Base-by-base conservation (phyloP, 1,284 basidiomycete genomes). In the Ustilago lituana region DNA sequence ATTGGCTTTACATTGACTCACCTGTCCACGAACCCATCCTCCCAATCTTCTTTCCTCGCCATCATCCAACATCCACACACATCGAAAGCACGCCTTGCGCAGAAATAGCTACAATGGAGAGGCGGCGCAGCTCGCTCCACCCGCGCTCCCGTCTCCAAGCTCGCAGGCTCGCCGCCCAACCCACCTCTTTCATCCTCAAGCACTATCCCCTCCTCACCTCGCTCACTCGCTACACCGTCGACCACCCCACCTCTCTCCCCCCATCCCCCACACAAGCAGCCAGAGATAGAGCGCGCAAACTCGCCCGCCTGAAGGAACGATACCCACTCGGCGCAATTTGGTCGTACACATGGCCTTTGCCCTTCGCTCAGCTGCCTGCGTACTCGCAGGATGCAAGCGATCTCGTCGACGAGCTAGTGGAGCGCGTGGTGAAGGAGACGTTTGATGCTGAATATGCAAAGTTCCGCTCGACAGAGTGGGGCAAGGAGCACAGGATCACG, bases 181-280 rank as follows among this genome's bases (percentile, higher is more conserved):
- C 39, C 41, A 27, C 48, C 40, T 64, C 61, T 32, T 39, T 58
- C 31, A 40, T 65, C 31, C 20, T 54, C 51, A 57, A 49, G 24
- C 62, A 65, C 22, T 51, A 58, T n/a, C 23, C 31, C 7, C 62
- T 54, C 9, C 51, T 65, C 62, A 50, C 44, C 37, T 65, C 62
- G 19, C 43, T 65, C 24, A 17, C 55, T 19, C 62, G 51, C 36
- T 65, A 65, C 33, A 22, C 55, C 20, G 26, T 51, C 20, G 29
- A 24, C n/a, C 24, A 45, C 19, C 23, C 31, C 20, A 10, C 33
- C 24, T 8, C 38, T 26, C 5, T 33, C 1, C 8, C 11, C 36
- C 0, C 52, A 4, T 29, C 40, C 2, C 8, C 31, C 9, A 9
- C 24, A 4, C 27, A n/a, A 27, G 35, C 49, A 5, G 11, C 38